Evolutionary conservation across 2,329 filamentous ascomycete species (phyloP).

Genomic region (Scytalidium lignicola): DNA sequence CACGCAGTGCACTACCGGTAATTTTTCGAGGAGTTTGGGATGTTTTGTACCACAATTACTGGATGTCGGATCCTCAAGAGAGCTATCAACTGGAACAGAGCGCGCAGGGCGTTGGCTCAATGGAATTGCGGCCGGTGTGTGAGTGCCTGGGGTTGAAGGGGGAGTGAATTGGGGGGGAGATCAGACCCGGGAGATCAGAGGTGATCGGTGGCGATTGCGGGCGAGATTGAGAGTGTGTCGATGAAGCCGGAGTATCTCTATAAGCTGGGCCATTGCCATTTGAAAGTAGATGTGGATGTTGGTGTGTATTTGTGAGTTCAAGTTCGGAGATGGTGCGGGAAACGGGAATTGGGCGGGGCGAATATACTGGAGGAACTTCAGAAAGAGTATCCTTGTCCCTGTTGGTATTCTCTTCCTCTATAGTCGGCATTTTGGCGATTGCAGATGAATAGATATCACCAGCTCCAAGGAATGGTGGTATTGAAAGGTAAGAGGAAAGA

Average conservation of each 20-base stretch:
- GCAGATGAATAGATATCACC: too few species aligned
- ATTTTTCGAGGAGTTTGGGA: conserved; percentile 66
- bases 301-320: conserved; percentile 20
- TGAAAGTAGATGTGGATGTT: too few species aligned
- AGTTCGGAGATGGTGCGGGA: conserved; percentile 28
- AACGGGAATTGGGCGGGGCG: conserved; percentile 28
- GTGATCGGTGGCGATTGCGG: conserved; percentile 8
- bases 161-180: conserved; percentile 85
- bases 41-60: conserved; percentile 59
- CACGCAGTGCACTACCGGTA: conserved; percentile 87
- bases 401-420: neutral
- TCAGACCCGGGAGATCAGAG: conserved; percentile 40
- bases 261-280: neutral
- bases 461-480: neutral
- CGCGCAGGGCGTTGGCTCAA: conserved; percentile 24
- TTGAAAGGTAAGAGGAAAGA: neutral
- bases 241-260: neutral
- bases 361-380: conserved; percentile 29
- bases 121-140: conserved; percentile 43
- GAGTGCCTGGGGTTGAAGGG: conserved; percentile 56
- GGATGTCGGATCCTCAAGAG: conserved; percentile 12
- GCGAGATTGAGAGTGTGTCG: conserved; percentile 4
- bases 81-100: conserved; percentile 52
- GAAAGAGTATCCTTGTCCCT: conserved; percentile 17
- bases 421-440: neutral